Conservation (phyloP, 176 grass and related monocot genomes). For the Carex myosuroides region DNA sequence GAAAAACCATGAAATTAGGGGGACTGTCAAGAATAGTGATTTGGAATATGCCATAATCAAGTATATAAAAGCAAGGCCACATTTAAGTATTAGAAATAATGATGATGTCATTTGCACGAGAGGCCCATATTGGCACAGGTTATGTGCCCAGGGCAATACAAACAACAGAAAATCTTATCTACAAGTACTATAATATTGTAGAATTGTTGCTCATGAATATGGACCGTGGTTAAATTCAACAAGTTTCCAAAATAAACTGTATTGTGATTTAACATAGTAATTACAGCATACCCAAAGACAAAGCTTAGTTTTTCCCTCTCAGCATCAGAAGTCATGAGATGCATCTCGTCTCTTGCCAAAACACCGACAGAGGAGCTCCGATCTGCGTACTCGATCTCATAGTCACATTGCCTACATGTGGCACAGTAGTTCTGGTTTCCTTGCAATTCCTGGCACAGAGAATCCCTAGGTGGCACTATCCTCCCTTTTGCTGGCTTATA, state of each 20-base stretch:
- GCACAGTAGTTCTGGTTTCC: conserved; percentile 62
- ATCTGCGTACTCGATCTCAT: conserved; percentile 67
- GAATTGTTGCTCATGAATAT: not conserved
- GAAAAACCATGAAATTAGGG: not conserved
- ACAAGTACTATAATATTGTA: not conserved
- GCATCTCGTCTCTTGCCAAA: conserved; percentile 59
- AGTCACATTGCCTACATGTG: conserved; percentile 70
- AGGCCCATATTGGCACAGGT: not conserved
- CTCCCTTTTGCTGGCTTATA: conserved; percentile 47
- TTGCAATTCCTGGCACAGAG: conserved; percentile 48
- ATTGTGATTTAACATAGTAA: not conserved
- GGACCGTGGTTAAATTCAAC: not conserved
- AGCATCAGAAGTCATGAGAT: conserved; percentile 39
- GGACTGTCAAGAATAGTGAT: not conserved
- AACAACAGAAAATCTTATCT: not conserved
- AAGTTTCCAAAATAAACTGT: not conserved
- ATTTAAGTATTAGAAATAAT: not conserved
- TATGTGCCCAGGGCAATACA: not conserved
- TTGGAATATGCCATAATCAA: not conserved
- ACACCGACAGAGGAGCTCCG: conserved; percentile 58
- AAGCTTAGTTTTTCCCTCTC: conserved; percentile 42
- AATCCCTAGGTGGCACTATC: conserved; percentile 38
- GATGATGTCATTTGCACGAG: not conserved
- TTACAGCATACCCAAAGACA: conserved; percentile 59
- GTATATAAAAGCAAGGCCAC: not conserved